These are phyloP conservation scores for Glycine soja DNA, from an alignment of 306 rosid species.

Conservation along the genomic window DNA sequence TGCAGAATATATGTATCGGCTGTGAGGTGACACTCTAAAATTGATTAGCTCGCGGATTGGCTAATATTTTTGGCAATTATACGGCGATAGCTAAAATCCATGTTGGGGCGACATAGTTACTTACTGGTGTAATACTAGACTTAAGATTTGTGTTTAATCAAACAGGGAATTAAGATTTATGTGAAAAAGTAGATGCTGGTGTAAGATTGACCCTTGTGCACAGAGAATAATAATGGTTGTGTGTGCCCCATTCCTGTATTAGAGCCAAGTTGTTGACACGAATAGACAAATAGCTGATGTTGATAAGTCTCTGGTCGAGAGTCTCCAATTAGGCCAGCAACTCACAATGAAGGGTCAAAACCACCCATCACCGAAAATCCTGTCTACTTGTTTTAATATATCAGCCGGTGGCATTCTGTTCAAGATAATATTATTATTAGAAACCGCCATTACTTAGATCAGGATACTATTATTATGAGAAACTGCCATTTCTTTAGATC, in stretches of 20 bases:
- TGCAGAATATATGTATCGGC: conserved; percentile 3
- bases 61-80: neutral
- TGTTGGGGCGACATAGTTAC: too few species aligned
- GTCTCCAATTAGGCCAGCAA: conserved; percentile 42
- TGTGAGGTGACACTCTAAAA: conserved; percentile 11
- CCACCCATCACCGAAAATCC: conserved; percentile 37
- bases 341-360: conserved; percentile 43
- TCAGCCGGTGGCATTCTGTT: conserved; percentile 38
- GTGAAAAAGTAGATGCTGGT: conserved; percentile 30
- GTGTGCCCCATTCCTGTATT: conserved; percentile 38
- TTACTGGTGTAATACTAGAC: neutral
- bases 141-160: conserved; percentile 15
- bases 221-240: conserved; percentile 22
- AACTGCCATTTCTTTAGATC: conserved; percentile 40
- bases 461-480: conserved; percentile 33
- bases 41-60: neutral
- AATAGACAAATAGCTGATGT: conserved; percentile 8
- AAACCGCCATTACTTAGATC: conserved; percentile 47
- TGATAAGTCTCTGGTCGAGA: conserved; percentile 17
- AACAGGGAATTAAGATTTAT: too few species aligned
- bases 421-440: neutral
- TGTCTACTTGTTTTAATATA: conserved; percentile 34
- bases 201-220: conserved; percentile 28
- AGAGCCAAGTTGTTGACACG: conserved; percentile 38
- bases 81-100: neutral